Percentiles rank a stretch among this genome's conserved stretches.
These are phyloP conservation scores for Apiospora malaysiana DNA, from an alignment of 2,329 filamentous ascomycete genomes.

Conservation along the genomic window DNA sequence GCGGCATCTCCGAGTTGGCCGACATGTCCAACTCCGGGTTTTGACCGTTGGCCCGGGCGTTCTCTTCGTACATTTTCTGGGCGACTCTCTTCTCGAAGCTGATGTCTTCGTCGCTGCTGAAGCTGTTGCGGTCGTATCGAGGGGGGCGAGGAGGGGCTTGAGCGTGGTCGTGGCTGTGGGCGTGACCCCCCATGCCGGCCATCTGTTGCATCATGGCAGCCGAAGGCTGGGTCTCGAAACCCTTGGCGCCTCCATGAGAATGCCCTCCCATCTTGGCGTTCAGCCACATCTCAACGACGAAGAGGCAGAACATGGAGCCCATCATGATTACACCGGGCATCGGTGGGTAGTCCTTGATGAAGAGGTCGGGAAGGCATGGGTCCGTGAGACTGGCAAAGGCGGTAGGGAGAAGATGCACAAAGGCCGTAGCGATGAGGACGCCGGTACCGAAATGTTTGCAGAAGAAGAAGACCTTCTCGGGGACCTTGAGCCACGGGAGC, in stretches of 20 bases:
- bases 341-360: conserved; percentile 64
- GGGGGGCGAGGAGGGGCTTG: conserved; percentile 40
- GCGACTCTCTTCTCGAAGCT: conserved; percentile 49
- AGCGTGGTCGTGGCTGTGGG: conserved; percentile 22
- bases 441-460: conserved; percentile 74
- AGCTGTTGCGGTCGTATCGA: conserved; percentile 38
- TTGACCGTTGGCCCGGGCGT: conserved; percentile 30
- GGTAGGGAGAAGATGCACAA: conserved; percentile 71
- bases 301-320: conserved; percentile 64
- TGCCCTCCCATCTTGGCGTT: conserved; percentile 65
- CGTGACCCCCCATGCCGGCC: conserved; percentile 24
- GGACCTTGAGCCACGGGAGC: conserved; percentile 63
- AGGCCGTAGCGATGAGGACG: conserved; percentile 74
- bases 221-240: conserved; percentile 39
- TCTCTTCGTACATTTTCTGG: conserved; percentile 47
- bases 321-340: conserved; percentile 71
- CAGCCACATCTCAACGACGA: conserved; percentile 67
- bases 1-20: conserved; percentile 56
- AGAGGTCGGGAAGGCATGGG: conserved; percentile 64
- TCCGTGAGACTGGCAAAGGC: conserved; percentile 60
- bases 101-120: conserved; percentile 44
- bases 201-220: conserved; percentile 24
- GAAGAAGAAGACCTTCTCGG: conserved; percentile 62
- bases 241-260: conserved; percentile 62
- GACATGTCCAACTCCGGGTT: conserved; percentile 39